A percentile compares a stretch with the other conserved stretches of the same genome.
These are phyloP conservation scores for Agastache rugosa DNA, from an alignment of 257 asterid species.

Conservation along the genomic window DNA sequence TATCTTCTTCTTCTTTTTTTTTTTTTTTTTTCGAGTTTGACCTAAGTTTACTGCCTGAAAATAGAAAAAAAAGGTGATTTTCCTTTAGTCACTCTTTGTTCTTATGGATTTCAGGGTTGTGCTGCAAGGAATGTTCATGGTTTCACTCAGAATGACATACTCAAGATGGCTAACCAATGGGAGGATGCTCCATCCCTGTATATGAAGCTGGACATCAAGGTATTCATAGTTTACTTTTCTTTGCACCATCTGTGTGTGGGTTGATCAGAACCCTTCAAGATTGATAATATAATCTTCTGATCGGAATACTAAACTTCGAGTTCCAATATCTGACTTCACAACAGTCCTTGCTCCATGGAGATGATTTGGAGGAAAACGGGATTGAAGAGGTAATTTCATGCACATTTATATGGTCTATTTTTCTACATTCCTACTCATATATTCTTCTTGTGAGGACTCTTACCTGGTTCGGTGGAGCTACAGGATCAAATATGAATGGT, in stretches of 20 bases:
- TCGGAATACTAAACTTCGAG: constrained; percentile 35
- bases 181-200: constrained; percentile 90
- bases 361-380: constrained; percentile 74
- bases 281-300: constrained; percentile 25
- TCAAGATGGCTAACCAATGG: constrained; percentile 86
- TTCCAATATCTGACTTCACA: constrained; percentile 31
- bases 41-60: constrained; percentile 1
- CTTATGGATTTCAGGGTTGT: constrained; percentile 75
- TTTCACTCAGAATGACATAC: constrained; percentile 70
- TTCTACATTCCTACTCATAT: constrained; percentile 17
- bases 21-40: no score
- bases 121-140: constrained; percentile 98
- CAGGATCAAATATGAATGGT: constrained; percentile 11
- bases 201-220: constrained; percentile 86
- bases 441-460: constrained; percentile 29
- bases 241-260: constrained; percentile 21
- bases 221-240: constrained; percentile 36
- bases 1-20: not conserved
- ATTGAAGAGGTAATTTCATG: constrained; percentile 85
- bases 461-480: constrained; percentile 3
- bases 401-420: constrained; percentile 22
- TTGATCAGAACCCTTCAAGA: constrained; percentile 14
- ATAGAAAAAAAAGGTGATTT: constrained; percentile 4
- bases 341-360: constrained; percentile 91
- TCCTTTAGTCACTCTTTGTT: constrained; percentile 19